A percentile compares a stretch with the other conserved stretches of the same genome.
Conservation (phyloP, 1,139 yeast genomes). For the Meyerozyma elateridarum region DNA sequence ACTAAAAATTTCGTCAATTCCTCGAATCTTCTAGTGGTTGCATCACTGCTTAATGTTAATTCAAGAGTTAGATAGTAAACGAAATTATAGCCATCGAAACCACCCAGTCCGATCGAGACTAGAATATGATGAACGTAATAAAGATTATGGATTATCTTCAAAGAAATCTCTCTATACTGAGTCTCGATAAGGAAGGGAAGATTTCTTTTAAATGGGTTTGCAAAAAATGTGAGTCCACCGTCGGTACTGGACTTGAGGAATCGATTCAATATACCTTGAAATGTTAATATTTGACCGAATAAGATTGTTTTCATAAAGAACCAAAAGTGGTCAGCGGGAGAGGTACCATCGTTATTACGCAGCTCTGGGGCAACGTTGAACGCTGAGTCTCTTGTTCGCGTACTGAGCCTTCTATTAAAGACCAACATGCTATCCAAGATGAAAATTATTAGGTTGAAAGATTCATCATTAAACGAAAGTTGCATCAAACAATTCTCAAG, state of each 20-base stretch:
- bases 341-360: slow-evolving; percentile 11
- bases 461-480: slow-evolving; percentile 16
- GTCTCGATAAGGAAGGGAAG: slow-evolving; percentile 9
- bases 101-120: slow-evolving; percentile 61
- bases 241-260: slow-evolving; percentile 19
- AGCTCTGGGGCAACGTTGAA: slow-evolving; percentile 18
- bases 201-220: slow-evolving; percentile 9
- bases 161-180: slow-evolving; percentile 28
- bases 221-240: slow-evolving; percentile 10
- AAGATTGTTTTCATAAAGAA: slow-evolving; percentile 37
- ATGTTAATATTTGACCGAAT: slow-evolving; percentile 49
- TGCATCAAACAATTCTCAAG: slow-evolving; percentile 31
- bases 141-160: slow-evolving; percentile 41
- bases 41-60: slow-evolving; percentile 26
- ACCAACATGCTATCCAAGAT: slow-evolving; percentile 18
- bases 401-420: slow-evolving; percentile 25
- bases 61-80: slow-evolving; percentile 54
- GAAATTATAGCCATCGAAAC: slow-evolving; percentile 66
- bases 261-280: slow-evolving; percentile 50
- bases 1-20: slow-evolving; percentile 36
- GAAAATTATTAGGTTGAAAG: slow-evolving; percentile 19
- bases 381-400: slow-evolving; percentile 20
- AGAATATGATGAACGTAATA: slow-evolving; percentile 53
- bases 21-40: slow-evolving; percentile 28
- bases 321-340: slow-evolving; percentile 29